Evolutionary conservation across 2,329 filamentous ascomycete genomes (phyloP).

Genomic region (Cladorrhinum sp.): DNA sequence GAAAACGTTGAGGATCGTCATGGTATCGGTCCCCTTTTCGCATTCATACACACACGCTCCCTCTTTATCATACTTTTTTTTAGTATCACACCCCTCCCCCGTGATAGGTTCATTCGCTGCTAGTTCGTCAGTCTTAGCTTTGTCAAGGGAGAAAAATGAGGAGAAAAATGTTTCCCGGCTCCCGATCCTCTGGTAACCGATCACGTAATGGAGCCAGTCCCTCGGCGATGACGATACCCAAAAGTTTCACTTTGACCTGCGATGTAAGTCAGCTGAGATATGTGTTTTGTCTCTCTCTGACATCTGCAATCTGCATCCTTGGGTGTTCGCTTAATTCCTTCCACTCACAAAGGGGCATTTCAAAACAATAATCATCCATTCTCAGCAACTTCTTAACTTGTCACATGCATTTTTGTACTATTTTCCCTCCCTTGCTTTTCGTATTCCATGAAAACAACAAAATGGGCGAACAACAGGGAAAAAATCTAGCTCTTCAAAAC

Average conservation of each 20-base stretch:
- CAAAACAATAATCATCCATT: not conserved
- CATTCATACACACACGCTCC: not conserved
- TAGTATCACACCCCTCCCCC: no score
- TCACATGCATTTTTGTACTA: not conserved
- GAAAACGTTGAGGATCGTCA: not conserved
- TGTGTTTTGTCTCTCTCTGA: not conserved
- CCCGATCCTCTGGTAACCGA: not conserved
- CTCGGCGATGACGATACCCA: not conserved
- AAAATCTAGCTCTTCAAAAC: no score
- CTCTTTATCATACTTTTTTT: no score
- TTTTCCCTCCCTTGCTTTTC: not conserved
- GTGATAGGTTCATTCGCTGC: no score
- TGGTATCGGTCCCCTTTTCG: not conserved
- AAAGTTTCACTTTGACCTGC: not conserved
- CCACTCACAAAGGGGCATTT: not conserved
- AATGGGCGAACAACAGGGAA: no score
- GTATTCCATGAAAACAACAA: no score
- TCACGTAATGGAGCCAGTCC: not conserved
- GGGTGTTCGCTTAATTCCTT: not conserved
- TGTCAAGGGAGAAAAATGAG: not conserved
- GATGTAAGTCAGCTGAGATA: not conserved
- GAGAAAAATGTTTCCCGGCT: no score
- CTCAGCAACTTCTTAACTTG: not conserved
- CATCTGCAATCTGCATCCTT: no score
- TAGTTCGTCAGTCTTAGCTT: not conserved